Conservation (phyloP, 257 asterid genomes). For the Mentha longifolia region DNA sequence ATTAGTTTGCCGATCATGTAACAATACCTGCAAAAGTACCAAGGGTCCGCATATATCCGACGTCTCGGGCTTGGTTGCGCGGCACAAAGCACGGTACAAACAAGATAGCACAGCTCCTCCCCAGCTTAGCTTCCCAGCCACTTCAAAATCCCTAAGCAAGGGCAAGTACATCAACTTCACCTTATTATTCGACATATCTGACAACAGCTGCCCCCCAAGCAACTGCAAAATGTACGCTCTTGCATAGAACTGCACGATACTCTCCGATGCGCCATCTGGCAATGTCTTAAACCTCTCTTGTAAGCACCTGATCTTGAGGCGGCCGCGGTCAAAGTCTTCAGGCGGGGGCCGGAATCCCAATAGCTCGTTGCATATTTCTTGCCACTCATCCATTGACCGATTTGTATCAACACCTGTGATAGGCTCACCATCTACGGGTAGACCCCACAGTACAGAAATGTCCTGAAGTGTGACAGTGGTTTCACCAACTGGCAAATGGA, state of each 20-base stretch:
- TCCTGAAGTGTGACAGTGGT: conserved; percentile 76
- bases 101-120: conserved; percentile 81
- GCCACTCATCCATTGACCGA: conserved; percentile 81
- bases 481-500: conserved; percentile 81
- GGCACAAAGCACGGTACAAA: conserved; percentile 74
- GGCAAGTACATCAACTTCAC: conserved; percentile 88
- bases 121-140: conserved; percentile 74
- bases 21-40: conserved; percentile 80
- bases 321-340: conserved; percentile 72
- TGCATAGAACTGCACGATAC: conserved; percentile 59
- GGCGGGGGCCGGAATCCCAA: conserved; percentile 72
- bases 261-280: conserved; percentile 66
- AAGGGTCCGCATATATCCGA: conserved; percentile 84
- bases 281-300: conserved; percentile 67
- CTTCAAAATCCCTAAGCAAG: conserved; percentile 68
- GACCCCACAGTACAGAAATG: conserved; percentile 76
- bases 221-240: conserved; percentile 77
- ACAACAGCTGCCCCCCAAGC: conserved; percentile 75
- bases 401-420: conserved; percentile 76
- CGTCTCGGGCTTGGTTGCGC: conserved; percentile 76
- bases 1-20: conserved; percentile 1
- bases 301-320: conserved; percentile 68
- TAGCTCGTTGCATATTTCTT: conserved; percentile 67
- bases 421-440: conserved; percentile 75
- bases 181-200: conserved; percentile 79